Evolutionary conservation across 2,329 filamentous ascomycete species (phyloP), one percentile per base, ranked within the genome.

Genomic region (Xylaria sp.): DNA sequence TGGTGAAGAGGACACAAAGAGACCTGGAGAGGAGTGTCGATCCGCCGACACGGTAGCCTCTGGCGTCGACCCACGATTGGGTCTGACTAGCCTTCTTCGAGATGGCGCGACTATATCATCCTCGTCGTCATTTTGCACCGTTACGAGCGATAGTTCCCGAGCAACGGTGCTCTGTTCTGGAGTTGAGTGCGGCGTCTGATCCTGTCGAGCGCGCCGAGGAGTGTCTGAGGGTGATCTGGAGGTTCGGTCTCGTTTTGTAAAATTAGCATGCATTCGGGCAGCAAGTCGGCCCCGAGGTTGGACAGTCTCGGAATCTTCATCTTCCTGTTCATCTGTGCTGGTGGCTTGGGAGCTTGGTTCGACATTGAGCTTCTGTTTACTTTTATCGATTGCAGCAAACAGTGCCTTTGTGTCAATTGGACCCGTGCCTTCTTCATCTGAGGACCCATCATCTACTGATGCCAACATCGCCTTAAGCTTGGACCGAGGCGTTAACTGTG

Each of bases 391-490:
- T 20, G 72, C 52, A 50, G 76, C 73, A 66, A 77, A 76, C 5
- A 78, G 62, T 4, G 71, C 41, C 57, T 76, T 76, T 2, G 69
- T 57, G 51, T 76, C 72, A 52, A 77, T 75, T 56, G 74, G 72
- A 4, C 66, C 63, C 2, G 63, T 73, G 52, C 54, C 71, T 12
- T 80, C 78, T n/a, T 85, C 83, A 10, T 86, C 86, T 12, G 71
- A 72, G 9, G 86, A 86, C 68, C 79, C 83, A 62, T 73, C 69
- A 51, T 86, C 84, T 12, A 88, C 78, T 0, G 81, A 79, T 34
- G 84, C 87, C 31, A 89, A 76, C 61, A 89, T 78, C 23, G 87
- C 86, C 72, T 80, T 82, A 59, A 90, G 82, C 73, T 89, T 90
- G 23, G 88, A 85, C 50, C 80, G 81, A 6, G 87, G 88, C 12